A percentile compares a stretch with the other conserved stretches of the same genome.
Conservation (phyloP, 148 eudicot species). For the Rhododendron mucronatum region DNA sequence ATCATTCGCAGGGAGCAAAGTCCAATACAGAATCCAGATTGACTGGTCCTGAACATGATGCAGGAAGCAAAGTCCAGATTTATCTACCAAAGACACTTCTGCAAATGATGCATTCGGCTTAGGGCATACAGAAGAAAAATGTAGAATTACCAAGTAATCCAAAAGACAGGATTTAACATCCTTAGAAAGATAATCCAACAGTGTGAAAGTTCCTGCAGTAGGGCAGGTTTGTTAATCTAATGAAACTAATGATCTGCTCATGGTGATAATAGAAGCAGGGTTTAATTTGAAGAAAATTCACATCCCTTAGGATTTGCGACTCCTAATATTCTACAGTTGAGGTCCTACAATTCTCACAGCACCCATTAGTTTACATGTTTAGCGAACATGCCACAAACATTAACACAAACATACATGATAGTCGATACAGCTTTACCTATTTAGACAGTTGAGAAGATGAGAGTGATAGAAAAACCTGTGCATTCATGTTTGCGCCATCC, state of each 20-base stretch:
- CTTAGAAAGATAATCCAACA: background rate
- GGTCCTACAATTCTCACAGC: background rate
- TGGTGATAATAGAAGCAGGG: background rate
- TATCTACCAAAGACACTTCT: background rate
- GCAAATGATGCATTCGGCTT: background rate
- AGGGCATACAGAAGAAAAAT: background rate
- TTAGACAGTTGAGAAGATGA: background rate
- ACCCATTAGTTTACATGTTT: background rate
- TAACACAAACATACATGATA: background rate
- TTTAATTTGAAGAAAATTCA: background rate
- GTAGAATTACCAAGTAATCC: background rate
- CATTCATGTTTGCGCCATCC: slow-evolving; percentile 99
- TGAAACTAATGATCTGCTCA: background rate
- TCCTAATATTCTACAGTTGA: background rate
- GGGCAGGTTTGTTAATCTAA: background rate
- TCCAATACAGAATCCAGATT: background rate
- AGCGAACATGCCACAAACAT: background rate
- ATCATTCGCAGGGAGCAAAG: background rate
- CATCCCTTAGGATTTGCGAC: background rate
- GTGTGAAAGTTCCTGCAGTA: background rate
- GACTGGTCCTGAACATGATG: background rate
- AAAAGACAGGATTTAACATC: background rate
- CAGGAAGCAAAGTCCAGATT: background rate
- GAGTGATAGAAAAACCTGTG: slow-evolving; percentile 54
- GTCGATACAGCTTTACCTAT: background rate